These are phyloP conservation scores for Chlorella sp. DNA, from an alignment of 139 green algal species.

Conservation along the genomic window DNA sequence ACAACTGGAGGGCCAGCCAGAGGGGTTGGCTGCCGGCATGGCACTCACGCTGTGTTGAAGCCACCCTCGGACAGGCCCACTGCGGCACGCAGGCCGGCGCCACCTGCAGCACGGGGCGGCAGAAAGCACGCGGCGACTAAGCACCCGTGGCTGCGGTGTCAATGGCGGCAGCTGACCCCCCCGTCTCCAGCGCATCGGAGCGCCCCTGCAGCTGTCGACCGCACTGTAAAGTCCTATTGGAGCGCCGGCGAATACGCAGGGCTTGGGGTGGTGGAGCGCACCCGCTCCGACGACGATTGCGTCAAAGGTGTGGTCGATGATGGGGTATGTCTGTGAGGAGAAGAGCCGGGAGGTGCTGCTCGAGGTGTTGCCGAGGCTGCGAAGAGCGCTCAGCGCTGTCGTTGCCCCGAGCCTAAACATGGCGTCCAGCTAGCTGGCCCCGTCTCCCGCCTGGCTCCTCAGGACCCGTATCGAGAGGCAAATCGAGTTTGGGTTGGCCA, in stretches of 20 bases:
- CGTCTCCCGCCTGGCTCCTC: too few species aligned
- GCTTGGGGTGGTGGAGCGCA: constrained; percentile 34
- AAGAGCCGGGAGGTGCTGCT: constrained; percentile 20
- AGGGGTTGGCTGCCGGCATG: not conserved
- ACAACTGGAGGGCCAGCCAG: too few species aligned
- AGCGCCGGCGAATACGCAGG: not conserved
- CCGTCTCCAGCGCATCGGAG: not conserved
- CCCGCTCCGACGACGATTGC: constrained; percentile 97
- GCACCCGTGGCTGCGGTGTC: not conserved
- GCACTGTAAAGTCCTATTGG: too few species aligned
- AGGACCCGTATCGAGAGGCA: too few species aligned
- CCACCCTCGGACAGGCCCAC: constrained; percentile 94
- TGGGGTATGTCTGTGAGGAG: constrained; percentile 67
- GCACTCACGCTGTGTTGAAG: constrained; percentile 96
- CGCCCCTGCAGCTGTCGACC: not conserved
- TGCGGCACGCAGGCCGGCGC: constrained; percentile 92
- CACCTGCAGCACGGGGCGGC: constrained; percentile 29
- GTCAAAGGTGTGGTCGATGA: constrained; percentile 98
- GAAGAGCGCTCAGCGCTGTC: not conserved
- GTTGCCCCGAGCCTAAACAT: not conserved
- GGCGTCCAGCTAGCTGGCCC: not conserved
- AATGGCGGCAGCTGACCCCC: not conserved
- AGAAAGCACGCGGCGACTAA: not conserved
- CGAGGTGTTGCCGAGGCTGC: not conserved
- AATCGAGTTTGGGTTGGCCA: too few species aligned